Base-by-base conservation (phyloP, 148 eudicot species). In the Rhododendron molle region DNA sequence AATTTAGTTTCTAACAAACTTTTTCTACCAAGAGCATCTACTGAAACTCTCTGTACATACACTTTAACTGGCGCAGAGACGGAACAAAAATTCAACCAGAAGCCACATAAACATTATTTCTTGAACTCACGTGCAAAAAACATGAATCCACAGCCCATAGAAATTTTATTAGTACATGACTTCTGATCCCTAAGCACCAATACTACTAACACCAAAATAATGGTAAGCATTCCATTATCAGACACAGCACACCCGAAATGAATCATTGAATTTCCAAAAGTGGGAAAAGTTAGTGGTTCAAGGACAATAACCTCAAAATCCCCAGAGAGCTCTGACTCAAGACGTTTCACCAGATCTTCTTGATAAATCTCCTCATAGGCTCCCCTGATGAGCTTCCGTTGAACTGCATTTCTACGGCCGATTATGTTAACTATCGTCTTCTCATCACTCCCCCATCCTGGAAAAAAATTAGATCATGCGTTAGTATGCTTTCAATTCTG, bases 381-480 rank as follows among this genome's bases (percentile, higher is more conserved):
- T 65, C 91, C 87, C 88, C 91, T 88, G 72, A 95, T 95, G 82
- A 89, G 78, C 87, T 89, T 91, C 83, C 94, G 89, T 78, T 95
- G 98, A 44, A 44, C 60, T 43, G 92, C 91, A 88, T 90, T 93
- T 85, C 98, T 88, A 47, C 91, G 97, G 13, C 92, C 95, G 11
- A 95, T 88, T 47, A 95, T 88, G 62, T 86, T 71, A 14, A 95
- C 92, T 20, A 95, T 77, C 16, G 91, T 92, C 91, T 93, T 94
- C 88, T 95, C 98, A 84, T 94, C 89, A 13, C 97, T 94, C 84
- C 98, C 96, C 91, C 91, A 94, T 58, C 95, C 97, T 94, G 87
- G 13, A 58, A 43, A 44, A 74, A n/a, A 47, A 20, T 3, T 71
- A 40, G 15, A n/a, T 50, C 16, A 30, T 11, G 1, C 8, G 1